These are phyloP conservation scores for Ilyonectria sp. DNA, from an alignment of 2,329 filamentous ascomycete genomes.

Conservation along the genomic window DNA sequence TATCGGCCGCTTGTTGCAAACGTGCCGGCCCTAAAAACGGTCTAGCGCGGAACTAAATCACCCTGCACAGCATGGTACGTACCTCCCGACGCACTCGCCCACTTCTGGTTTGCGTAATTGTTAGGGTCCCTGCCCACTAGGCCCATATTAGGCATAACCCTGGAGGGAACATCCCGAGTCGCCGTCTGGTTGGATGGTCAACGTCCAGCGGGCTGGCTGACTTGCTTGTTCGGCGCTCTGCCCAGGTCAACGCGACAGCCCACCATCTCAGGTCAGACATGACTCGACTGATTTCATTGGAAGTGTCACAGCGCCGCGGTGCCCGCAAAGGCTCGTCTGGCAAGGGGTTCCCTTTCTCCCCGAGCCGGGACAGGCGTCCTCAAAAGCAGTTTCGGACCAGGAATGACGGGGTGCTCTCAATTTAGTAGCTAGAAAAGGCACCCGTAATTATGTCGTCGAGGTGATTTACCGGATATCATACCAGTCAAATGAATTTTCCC, in stretches of 20 bases:
- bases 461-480: neutral
- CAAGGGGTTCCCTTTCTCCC: slow-evolving; percentile 18
- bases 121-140: slow-evolving; percentile 39
- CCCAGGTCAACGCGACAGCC: slow-evolving; percentile 31
- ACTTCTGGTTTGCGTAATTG: slow-evolving; percentile 42
- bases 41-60: slow-evolving; percentile 41
- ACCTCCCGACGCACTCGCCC: slow-evolving; percentile 36
- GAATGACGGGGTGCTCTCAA: slow-evolving; percentile 4
- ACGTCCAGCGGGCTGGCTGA: slow-evolving; percentile 35
- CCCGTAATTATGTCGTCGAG: neutral
- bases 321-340: neutral
- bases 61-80: slow-evolving; percentile 25
- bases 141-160: slow-evolving; percentile 35
- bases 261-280: slow-evolving; percentile 27
- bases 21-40: slow-evolving; percentile 44
- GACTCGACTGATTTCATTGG: slow-evolving; percentile 25
- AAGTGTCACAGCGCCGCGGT: slow-evolving; percentile 12
- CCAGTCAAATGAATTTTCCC: neutral
- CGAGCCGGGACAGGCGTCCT: slow-evolving; percentile 25
- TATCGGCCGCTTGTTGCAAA: slow-evolving; percentile 45
- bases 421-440: neutral
- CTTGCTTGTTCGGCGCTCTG: slow-evolving; percentile 39
- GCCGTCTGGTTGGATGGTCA: slow-evolving; percentile 47
- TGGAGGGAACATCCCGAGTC: slow-evolving; percentile 28
- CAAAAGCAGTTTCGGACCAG: slow-evolving; percentile 7